A percentile compares a stretch with the other conserved stretches of the same genome.
Evolutionary conservation across 2,329 filamentous ascomycete genomes (phyloP).

Genomic region (Aspergillus brunneoviolaceus): DNA sequence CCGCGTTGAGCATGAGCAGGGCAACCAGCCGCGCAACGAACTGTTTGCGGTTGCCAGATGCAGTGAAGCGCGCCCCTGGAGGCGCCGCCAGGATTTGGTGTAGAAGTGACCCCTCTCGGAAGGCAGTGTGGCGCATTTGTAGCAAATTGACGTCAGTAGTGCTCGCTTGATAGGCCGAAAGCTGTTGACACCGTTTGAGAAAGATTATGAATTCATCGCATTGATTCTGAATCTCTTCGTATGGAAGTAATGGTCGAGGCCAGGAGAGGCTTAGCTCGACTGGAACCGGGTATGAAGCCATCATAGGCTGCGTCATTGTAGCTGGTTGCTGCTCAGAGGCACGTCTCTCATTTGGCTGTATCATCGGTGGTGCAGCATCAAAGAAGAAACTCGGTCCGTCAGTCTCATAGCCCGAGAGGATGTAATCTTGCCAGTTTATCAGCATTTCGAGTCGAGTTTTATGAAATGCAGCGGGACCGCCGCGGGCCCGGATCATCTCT

Average conservation of each 20-base stretch:
- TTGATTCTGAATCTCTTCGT: constrained; percentile 36
- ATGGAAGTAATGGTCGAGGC: constrained; percentile 15
- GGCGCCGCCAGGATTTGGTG: constrained; percentile 35
- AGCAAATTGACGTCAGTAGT: constrained; percentile 17
- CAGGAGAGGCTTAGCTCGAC: background rate
- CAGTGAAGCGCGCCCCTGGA: constrained; percentile 32
- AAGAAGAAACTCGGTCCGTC: constrained; percentile 37
- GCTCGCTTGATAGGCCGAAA: constrained; percentile 31
- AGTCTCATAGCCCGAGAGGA: constrained; percentile 40
- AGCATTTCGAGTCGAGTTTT: constrained; percentile 41
- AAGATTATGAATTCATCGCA: constrained; percentile 41
- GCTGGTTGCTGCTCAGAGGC: background rate
- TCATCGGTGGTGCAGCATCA: constrained; percentile 22
- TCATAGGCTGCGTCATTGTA: background rate
- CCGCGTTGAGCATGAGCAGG: constrained; percentile 40
- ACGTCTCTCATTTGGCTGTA: background rate
- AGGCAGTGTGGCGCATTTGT: constrained; percentile 29
- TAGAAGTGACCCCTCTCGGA: constrained; percentile 32
- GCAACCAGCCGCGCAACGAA: constrained; percentile 37
- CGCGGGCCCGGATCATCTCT: constrained; percentile 39
- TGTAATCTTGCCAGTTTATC: constrained; percentile 46
- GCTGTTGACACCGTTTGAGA: constrained; percentile 38
- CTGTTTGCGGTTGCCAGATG: constrained; percentile 40
- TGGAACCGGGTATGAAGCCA: background rate
- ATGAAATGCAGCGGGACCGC: constrained; percentile 37